These are phyloP conservation scores for Theobroma grandiflorum DNA, from an alignment of 441 rosid species.

Conservation along the genomic window DNA sequence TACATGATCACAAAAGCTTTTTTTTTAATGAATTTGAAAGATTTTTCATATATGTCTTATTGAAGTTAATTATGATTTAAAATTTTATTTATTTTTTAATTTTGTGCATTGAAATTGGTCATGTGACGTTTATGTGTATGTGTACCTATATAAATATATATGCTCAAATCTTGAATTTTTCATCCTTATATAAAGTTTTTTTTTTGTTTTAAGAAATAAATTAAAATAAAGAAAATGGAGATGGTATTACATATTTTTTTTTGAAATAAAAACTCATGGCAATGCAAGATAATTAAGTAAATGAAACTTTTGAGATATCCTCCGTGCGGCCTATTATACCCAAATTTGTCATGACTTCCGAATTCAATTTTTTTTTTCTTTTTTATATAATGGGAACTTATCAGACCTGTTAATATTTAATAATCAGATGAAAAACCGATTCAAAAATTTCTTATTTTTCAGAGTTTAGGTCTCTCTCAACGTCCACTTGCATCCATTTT, in stretches of 20 bases:
- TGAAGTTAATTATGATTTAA: too few species aligned
- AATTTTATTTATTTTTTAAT: too few species aligned
- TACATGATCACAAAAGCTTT: not conserved
- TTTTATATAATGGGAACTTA: not conserved
- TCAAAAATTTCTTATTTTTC: not conserved
- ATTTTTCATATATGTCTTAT: too few species aligned
- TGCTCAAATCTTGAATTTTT: not conserved
- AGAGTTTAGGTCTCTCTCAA: slow-evolving; percentile 5
- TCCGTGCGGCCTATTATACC: not conserved
- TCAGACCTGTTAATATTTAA: not conserved
- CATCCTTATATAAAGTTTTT: not conserved
- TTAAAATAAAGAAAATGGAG: not conserved
- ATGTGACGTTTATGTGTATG: too few species aligned
- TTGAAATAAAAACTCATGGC: not conserved
- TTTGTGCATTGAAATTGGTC: too few species aligned
- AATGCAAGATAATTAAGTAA: not conserved
- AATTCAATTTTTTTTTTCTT: not conserved
- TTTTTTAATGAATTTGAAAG: too few species aligned
- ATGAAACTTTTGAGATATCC: not conserved
- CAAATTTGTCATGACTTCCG: not conserved
- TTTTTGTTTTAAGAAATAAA: not conserved
- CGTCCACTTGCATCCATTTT: not conserved
- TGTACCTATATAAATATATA: too few species aligned
- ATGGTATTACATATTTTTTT: not conserved
- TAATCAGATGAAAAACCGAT: not conserved